These are phyloP conservation scores for Musa beccarii DNA, from an alignment of 176 grass and related monocot genomes.

Conservation along the genomic window DNA sequence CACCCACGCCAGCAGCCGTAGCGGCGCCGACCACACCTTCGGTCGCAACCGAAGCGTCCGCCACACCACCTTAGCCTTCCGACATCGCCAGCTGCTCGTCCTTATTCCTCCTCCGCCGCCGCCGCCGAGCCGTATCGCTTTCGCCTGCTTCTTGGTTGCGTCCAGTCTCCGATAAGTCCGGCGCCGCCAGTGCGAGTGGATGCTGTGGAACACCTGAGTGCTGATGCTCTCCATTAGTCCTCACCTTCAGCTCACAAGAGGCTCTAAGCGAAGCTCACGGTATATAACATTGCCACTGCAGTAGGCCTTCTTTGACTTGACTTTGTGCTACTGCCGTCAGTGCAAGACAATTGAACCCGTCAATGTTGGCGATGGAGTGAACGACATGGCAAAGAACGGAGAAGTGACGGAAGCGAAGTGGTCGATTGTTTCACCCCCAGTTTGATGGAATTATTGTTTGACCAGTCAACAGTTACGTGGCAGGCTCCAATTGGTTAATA, in stretches of 20 bases:
- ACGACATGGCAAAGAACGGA: background rate
- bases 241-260: too few species aligned
- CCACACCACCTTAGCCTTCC: background rate
- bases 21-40: background rate
- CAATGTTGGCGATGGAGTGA: background rate
- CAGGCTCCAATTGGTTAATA: too few species aligned
- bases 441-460: background rate
- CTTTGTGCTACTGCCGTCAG: background rate
- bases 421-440: background rate
- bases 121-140: conserved; percentile 20
- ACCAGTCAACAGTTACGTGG: too few species aligned
- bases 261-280: background rate
- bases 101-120: background rate
- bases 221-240: background rate
- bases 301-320: background rate
- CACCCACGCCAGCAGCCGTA: conserved; percentile 21
- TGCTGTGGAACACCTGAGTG: conserved; percentile 10
- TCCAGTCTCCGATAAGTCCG: conserved; percentile 5
- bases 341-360: background rate
- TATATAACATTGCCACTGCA: too few species aligned
- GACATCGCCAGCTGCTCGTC: too few species aligned
- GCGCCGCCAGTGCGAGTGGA: conserved; percentile 13
- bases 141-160: background rate
- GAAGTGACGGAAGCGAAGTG: background rate
- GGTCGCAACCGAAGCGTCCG: background rate